Percentiles rank a stretch among this genome's conserved stretches.
Conservation (phyloP, 73 alveolate genomes). For the Halteria grandinella region DNA sequence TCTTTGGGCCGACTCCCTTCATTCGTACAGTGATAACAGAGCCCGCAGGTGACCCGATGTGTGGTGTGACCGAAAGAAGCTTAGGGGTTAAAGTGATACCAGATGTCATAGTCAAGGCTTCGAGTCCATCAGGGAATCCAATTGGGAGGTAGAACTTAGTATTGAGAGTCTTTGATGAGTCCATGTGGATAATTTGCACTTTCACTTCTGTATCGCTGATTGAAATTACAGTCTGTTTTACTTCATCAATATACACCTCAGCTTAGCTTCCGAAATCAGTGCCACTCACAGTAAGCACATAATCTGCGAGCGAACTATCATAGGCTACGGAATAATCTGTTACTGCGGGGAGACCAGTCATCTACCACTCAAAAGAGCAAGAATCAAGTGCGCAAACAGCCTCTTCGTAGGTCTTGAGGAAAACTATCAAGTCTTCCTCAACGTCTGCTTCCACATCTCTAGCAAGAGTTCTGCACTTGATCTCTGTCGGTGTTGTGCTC, state of each 20-base stretch:
- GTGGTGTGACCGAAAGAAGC: not conserved
- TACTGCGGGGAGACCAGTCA: not conserved
- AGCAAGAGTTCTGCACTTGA: conserved; percentile 11
- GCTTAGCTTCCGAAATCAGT: conserved; percentile 2
- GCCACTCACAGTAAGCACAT: not conserved
- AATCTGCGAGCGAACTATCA: not conserved
- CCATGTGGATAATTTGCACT: not conserved
- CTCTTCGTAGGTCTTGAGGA: conserved; percentile 21
- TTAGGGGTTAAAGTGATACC: conserved; percentile 13
- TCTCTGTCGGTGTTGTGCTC: not conserved
- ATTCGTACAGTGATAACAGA: conserved; percentile 3
- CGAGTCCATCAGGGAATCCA: too few relatives aligned
- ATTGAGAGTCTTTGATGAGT: too few relatives aligned
- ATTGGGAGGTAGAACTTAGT: too few relatives aligned
- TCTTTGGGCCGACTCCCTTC: conserved; percentile 28
- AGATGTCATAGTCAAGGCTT: too few relatives aligned
- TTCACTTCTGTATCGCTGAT: not conserved
- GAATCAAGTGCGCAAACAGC: not conserved
- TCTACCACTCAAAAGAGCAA: conserved; percentile 16
- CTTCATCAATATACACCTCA: not conserved
- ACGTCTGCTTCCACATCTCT: too few relatives aligned
- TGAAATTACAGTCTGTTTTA: not conserved
- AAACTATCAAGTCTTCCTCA: not conserved
- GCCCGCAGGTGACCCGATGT: conserved; percentile 26
- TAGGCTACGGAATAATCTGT: not conserved